Base-by-base conservation (phyloP, 1,284 basidiomycete species). In the Heterobasidion irregulare region DNA sequence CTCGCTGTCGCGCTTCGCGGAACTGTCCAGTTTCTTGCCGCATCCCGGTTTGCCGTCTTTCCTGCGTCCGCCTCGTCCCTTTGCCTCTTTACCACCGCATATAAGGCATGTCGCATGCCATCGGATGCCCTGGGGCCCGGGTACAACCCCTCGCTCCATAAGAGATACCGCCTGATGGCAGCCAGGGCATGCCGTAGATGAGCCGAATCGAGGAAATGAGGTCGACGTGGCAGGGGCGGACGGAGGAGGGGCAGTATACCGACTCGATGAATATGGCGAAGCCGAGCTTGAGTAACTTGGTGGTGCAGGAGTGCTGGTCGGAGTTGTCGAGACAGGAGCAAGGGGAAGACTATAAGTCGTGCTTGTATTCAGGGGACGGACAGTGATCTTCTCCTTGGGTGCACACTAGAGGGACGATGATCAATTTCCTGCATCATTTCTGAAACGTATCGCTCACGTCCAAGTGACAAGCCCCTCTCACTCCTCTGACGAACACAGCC, bases 141-240 rank as follows among this genome's bases (percentile, higher is more conserved):
- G 83, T 35, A 92, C 85, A 19, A 91, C 87, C 6, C 89, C 89
- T 57, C 79, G 74, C 64, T 92, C 89, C 88, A 92, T 91, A 2
- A 80, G 79, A 26, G 85, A 88, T 9, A 92, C 89, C 1, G 78
- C 66, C 62, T 79, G 82, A 57, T 72, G 74, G 66, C 89, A 92
- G 41, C 86, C 87, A 15, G 87, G 86, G 63, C 89, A 92, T 34
- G 74, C 60, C 26, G 74, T 70, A 10, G 79, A 76, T 56, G 80
- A 77, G 26, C 89, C 87, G 61, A 88, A 90, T 3, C 85, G 83
- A 53, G 83, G 80, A 57, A 79, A 76, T 1, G 72, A 62, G 8
- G 70, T 66, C 32, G 72, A 61, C 10, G 71, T 66, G 7, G 70
- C 60, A 7, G 77, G 69, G 16, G 76, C 65, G 47, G 74, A 70